These are phyloP conservation scores for Celoporthe dispersa DNA, from an alignment of 2,329 filamentous ascomycete species.

Conservation along the genomic window DNA sequence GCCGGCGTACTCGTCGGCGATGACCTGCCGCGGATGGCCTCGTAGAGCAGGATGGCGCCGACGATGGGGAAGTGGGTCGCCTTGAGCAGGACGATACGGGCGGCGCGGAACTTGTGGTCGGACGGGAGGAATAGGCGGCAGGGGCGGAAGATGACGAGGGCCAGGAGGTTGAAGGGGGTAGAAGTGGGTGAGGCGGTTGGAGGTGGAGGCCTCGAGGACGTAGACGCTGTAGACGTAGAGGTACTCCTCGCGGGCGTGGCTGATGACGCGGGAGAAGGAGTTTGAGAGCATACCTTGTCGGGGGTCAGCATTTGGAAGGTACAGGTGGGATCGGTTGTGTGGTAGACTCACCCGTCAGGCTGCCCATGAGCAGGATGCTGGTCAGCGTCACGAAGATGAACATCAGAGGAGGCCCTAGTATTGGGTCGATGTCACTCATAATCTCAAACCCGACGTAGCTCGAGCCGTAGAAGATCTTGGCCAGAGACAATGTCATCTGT, in stretches of 20 bases:
- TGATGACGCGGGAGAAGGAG: slow-evolving; percentile 69
- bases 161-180: slow-evolving; percentile 77
- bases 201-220: slow-evolving; percentile 69
- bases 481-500: slow-evolving; percentile 73
- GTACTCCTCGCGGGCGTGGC: slow-evolving; percentile 73
- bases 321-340: not conserved
- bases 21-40: slow-evolving; percentile 51
- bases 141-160: slow-evolving; percentile 72
- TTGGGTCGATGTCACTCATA: slow-evolving; percentile 62
- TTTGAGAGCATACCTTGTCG: slow-evolving; percentile 72
- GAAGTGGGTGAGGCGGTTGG: slow-evolving; percentile 71
- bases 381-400: slow-evolving; percentile 78
- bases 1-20: slow-evolving; percentile 49
- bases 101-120: slow-evolving; percentile 61
- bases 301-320: not conserved
- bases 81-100: slow-evolving; percentile 65
- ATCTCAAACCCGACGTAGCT: slow-evolving; percentile 75
- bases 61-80: slow-evolving; percentile 71
- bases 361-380: slow-evolving; percentile 78
- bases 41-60: slow-evolving; percentile 69
- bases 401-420: slow-evolving; percentile 66
- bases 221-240: slow-evolving; percentile 74
- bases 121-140: slow-evolving; percentile 70
- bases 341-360: slow-evolving; percentile 55
- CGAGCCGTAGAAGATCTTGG: slow-evolving; percentile 81